phyloP scores from a whole-genome alignment of 2,329 filamentous ascomycete species.

The Scopulariopsis brevicaulis region DNA sequence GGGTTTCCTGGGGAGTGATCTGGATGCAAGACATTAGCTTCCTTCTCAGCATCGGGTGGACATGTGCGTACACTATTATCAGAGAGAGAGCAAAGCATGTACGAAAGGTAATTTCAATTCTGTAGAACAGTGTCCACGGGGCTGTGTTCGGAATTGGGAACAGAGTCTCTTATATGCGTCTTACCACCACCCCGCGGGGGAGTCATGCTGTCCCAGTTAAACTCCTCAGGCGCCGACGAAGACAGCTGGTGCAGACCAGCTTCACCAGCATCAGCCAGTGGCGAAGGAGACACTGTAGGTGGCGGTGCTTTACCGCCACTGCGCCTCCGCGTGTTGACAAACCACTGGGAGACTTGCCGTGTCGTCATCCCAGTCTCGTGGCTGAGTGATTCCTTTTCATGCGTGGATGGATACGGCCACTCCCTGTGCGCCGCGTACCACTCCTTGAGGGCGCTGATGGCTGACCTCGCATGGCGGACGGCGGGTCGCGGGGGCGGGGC shows the following conservation, averaged over 20 bases:
- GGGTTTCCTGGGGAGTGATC: too few species aligned
- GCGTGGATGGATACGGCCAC: slow-evolving; percentile 55
- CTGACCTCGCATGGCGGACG: not conserved
- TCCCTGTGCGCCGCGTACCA: slow-evolving; percentile 52
- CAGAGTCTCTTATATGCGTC: too few species aligned
- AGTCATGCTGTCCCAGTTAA: slow-evolving; percentile 8
- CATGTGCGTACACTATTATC: too few species aligned
- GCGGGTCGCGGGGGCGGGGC: not conserved
- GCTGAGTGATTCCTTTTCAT: slow-evolving; percentile 49
- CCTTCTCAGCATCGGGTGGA: too few species aligned
- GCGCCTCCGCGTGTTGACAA: slow-evolving; percentile 55
- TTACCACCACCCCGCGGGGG: too few species aligned
- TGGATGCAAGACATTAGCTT: too few species aligned
- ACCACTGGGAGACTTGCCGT: slow-evolving; percentile 57
- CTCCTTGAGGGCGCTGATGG: slow-evolving; percentile 40
- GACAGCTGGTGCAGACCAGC: not conserved
- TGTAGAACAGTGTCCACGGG: too few species aligned
- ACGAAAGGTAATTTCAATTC: too few species aligned
- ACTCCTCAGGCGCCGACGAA: not conserved
- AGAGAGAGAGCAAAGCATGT: too few species aligned
- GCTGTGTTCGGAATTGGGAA: too few species aligned
- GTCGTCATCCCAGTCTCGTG: slow-evolving; percentile 46
- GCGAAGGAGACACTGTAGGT: not conserved
- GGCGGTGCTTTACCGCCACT: not conserved
- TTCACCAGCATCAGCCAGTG: not conserved